These are phyloP conservation scores for Fusarium begoniae DNA, from an alignment of 2,329 filamentous ascomycete species.

Conservation along the genomic window DNA sequence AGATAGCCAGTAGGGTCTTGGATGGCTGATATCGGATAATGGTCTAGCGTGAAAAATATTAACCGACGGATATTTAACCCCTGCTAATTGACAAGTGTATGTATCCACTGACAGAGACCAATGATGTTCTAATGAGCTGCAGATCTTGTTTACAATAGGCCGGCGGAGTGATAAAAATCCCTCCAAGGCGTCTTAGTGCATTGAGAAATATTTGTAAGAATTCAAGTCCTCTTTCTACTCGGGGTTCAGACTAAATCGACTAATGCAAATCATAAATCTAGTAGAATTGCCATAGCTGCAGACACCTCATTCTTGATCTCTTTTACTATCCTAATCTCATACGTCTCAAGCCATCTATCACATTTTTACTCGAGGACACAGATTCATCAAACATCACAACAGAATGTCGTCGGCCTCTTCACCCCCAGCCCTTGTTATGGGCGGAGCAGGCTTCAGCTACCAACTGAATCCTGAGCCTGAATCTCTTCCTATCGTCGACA, in stretches of 20 bases:
- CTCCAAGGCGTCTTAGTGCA: no score
- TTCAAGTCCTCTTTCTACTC: no score
- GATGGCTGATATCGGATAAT: not conserved
- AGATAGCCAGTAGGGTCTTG: not conserved
- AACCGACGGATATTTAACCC: not conserved
- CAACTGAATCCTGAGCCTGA: not conserved
- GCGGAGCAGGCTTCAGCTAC: conserved; percentile 2
- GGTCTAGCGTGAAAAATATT: not conserved
- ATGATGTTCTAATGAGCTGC: not conserved
- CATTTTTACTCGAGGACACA: fast-evolving
- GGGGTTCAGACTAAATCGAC: fast-evolving
- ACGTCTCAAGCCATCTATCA: no score
- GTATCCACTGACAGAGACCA: not conserved
- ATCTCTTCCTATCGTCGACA: conserved; percentile 1
- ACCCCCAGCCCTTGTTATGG: not conserved
- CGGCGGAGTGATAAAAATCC: not conserved
- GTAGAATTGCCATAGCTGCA: not conserved
- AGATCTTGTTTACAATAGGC: not conserved
- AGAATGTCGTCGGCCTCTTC: not conserved
- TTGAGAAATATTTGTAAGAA: not conserved
- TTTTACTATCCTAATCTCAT: not conserved
- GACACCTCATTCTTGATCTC: not conserved
- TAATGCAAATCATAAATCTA: no score
- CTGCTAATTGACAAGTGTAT: not conserved
- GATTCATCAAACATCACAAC: not conserved